Conservation (phyloP, 2,329 filamentous ascomycete species). For the Arthroderma sp. region DNA sequence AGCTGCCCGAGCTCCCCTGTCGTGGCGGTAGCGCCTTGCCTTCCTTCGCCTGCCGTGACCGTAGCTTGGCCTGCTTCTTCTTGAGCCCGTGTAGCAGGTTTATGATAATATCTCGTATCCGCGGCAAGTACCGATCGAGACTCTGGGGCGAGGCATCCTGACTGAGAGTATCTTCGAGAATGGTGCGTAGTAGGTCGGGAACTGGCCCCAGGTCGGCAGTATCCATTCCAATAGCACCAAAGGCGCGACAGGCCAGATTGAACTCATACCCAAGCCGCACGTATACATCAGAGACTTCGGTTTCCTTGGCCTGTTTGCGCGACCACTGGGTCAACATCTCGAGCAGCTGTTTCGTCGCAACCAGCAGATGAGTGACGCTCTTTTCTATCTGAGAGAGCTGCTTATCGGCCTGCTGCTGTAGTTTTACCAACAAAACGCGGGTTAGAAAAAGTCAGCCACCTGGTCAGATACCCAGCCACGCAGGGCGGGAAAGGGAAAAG, state of each 20-base stretch:
- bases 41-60: slow-evolving; percentile 44
- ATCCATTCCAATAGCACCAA: slow-evolving; percentile 93
- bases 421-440: neutral
- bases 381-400: slow-evolving; percentile 95
- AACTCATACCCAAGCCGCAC: slow-evolving; percentile 96
- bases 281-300: slow-evolving; percentile 95
- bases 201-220: slow-evolving; percentile 90
- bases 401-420: slow-evolving; percentile 47
- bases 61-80: slow-evolving; percentile 84
- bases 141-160: slow-evolving; percentile 92
- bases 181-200: slow-evolving; percentile 75
- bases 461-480: neutral
- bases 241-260: slow-evolving; percentile 95
- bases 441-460: slow-evolving; percentile 15
- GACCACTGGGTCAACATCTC: slow-evolving; percentile 98
- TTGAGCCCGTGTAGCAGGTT: slow-evolving; percentile 92
- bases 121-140: slow-evolving; percentile 82
- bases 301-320: slow-evolving; percentile 77
- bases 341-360: slow-evolving; percentile 93
- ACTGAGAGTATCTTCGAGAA: slow-evolving; percentile 89
- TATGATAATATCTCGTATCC: slow-evolving; percentile 97
- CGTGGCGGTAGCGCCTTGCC: slow-evolving; percentile 28
- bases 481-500: neutral
- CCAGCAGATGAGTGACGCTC: slow-evolving; percentile 92
- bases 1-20: slow-evolving; percentile 39